A percentile compares a stretch with the other conserved stretches of the same genome.
Evolutionary conservation across 2,329 filamentous ascomycete genomes (phyloP).

Genomic region (Cyphellophora europaea): DNA sequence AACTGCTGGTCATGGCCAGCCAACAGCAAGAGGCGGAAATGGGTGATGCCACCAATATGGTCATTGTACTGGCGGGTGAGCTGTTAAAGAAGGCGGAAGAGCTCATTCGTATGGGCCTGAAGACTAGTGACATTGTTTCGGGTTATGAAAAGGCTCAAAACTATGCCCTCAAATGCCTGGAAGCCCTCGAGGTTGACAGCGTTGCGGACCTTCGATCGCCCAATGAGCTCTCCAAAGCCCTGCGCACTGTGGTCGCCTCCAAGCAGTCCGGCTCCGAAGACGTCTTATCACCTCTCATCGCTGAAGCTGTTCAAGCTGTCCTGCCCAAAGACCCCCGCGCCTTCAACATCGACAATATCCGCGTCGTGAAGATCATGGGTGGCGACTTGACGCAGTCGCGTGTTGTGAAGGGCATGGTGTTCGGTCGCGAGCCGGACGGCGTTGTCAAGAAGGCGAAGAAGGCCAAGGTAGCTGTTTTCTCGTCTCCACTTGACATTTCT

Average conservation of each 20-base stretch:
- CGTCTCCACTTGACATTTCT: slow-evolving; percentile 87
- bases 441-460: slow-evolving; percentile 80
- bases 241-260: slow-evolving; percentile 88
- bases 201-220: slow-evolving; percentile 74
- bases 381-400: slow-evolving; percentile 87
- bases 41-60: slow-evolving; percentile 96
- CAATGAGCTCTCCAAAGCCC: slow-evolving; percentile 83
- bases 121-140: slow-evolving; percentile 93
- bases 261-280: slow-evolving; percentile 96
- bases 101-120: slow-evolving; percentile 88
- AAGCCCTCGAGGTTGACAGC: slow-evolving; percentile 85
- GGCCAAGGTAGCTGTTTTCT: slow-evolving; percentile 95
- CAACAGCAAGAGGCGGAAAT: slow-evolving; percentile 99
- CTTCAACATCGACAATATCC: slow-evolving; percentile 98
- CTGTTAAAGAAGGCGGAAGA: slow-evolving; percentile 95
- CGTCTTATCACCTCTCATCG: slow-evolving; percentile 73
- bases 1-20: slow-evolving; percentile 95
- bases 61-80: slow-evolving; percentile 92
- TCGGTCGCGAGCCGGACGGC: slow-evolving; percentile 89
- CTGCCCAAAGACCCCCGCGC: slow-evolving; percentile 90
- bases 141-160: slow-evolving; percentile 93
- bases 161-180: slow-evolving; percentile 73
- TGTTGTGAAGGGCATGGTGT: slow-evolving; percentile 97
- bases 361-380: slow-evolving; percentile 99
- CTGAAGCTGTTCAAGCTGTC: slow-evolving; percentile 74